Evolutionary conservation across 2,329 filamentous ascomycete genomes (phyloP), one percentile per base, ranked within the genome.

Genomic region (Aspergillus calidoustus): DNA sequence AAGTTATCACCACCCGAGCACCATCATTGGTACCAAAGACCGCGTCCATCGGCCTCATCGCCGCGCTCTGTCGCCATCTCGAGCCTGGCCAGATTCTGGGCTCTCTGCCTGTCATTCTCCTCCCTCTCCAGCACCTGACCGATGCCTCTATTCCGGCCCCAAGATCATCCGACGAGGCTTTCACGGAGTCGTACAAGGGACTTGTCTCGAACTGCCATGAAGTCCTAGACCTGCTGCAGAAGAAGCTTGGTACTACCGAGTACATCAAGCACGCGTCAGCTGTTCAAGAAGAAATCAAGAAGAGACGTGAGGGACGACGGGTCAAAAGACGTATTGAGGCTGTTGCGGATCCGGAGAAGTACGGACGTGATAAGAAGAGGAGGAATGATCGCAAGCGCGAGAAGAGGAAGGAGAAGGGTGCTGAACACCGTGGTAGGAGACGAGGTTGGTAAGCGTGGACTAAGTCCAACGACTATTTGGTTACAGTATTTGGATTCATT

Each of bases 241-340:
- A 89, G 80, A 93, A 91, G 73, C 83, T 97, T 55, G 95, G 94
- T 46, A 92, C 90, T 2, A 86, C 88, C 1, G 87, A 87, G 64
- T 99, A 93, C 78, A 88, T 93, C n/a, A 83, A 84, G 58, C 84
- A 89, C 50, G 82, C 98, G 72, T 77, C 91, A 44, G 84, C 85
- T 46, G 91, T 96, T 7, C 87, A 92, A 63, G 88, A 90, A 56
- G 85, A 84, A 17, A 88, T 95, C n/a, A 86, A 86, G 71, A 84
- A 85, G 66, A 87, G 89, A 71, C 84, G 95, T 67, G 87, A 92
- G 73, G 86, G 88, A 71, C 83, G 96, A 66, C 87, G 90, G 57
- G 87, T 84, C 66, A 99, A 99, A 86, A 86, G 95, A 71, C 91
- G 92, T 78, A 91, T 98, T 66, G 93, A 96, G 74, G 91, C 91